phyloP scores from a whole-genome alignment of 768 basidiomycete genomes.

The Nidularia pulvinata region DNA sequence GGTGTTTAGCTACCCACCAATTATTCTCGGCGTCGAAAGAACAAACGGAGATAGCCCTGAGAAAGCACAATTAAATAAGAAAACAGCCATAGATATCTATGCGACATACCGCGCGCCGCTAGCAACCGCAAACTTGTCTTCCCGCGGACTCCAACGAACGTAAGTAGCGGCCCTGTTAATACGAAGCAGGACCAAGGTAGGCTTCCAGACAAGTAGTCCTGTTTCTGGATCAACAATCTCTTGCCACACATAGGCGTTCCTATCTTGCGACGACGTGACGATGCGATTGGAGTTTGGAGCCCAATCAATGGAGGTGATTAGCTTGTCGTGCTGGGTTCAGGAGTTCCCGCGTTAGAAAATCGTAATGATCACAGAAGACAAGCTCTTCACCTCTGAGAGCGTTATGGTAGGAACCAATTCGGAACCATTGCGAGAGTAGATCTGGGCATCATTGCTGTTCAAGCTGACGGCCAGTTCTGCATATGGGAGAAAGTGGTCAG shows the following conservation, averaged over 20 bases:
- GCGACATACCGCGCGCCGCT: conserved; percentile 83
- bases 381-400: conserved; percentile 72
- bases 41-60: conserved; percentile 91
- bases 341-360: not conserved
- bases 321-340: conserved; percentile 84
- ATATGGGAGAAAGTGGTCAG: not conserved
- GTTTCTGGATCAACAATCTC: conserved; percentile 73
- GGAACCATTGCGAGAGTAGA: conserved; percentile 65
- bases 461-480: conserved; percentile 90
- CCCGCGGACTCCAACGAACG: conserved; percentile 96
- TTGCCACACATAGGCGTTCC: conserved; percentile 99
- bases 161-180: conserved; percentile 96
- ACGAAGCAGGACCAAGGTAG: conserved; percentile 91
- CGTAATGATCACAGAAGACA: not conserved
- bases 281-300: conserved; percentile 96
- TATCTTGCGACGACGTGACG: conserved; percentile 98
- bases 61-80: not conserved
- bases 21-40: conserved; percentile 98
- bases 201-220: conserved; percentile 84
- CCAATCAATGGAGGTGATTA: conserved; percentile 99
- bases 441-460: conserved; percentile 87
- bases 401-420: conserved; percentile 77
- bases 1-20: conserved; percentile 97
- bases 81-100: not conserved
- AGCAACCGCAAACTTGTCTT: conserved; percentile 98